Evolutionary conservation across 805 yeast genomes (phyloP).

Genomic region (Maudiozyma barnettii): DNA sequence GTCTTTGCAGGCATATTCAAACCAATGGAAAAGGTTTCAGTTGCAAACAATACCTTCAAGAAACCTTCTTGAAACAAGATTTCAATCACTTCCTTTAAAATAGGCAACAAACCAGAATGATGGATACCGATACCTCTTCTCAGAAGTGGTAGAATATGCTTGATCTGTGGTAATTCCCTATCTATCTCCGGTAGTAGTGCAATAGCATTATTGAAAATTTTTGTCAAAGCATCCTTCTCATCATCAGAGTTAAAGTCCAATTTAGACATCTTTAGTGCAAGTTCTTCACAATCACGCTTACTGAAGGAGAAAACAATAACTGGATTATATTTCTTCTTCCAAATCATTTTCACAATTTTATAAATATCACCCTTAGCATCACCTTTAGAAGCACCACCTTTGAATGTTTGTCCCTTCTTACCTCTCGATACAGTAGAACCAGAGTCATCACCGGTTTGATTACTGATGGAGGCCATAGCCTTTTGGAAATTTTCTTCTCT

Average conservation of each 20-base stretch:
- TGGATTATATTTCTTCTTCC: slow-evolving; percentile 93
- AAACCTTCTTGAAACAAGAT: slow-evolving; percentile 95
- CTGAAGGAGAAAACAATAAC: slow-evolving; percentile 98
- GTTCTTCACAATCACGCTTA: slow-evolving; percentile 90
- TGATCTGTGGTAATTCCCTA: slow-evolving; percentile 87
- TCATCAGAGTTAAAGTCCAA: slow-evolving; percentile 89
- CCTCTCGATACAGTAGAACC: slow-evolving; percentile 45
- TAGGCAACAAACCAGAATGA: slow-evolving; percentile 92
- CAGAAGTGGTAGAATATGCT: slow-evolving; percentile 77
- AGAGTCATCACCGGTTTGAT: slow-evolving; percentile 77
- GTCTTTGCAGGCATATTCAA: slow-evolving; percentile 99
- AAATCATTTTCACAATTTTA: slow-evolving; percentile 95
- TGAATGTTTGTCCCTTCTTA: slow-evolving; percentile 73
- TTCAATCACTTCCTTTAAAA: slow-evolving; percentile 89
- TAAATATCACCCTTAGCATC: slow-evolving; percentile 77
- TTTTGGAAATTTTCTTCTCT: slow-evolving; percentile 97
- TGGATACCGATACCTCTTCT: slow-evolving; percentile 97
- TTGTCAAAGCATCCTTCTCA: slow-evolving; percentile 83
- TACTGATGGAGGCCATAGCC: slow-evolving; percentile 91
- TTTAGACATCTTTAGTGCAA: slow-evolving; percentile 92
- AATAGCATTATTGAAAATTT: slow-evolving; percentile 86
- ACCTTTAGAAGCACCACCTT: slow-evolving; percentile 65
- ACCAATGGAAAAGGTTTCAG: slow-evolving; percentile 97
- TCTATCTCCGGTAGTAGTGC: slow-evolving; percentile 82
- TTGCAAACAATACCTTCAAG: slow-evolving; percentile 88